A percentile compares a stretch with the other conserved stretches of the same genome.
Evolutionary conservation across 1,284 basidiomycete species (phyloP).

Genomic region (Cystobasidium sp.): DNA sequence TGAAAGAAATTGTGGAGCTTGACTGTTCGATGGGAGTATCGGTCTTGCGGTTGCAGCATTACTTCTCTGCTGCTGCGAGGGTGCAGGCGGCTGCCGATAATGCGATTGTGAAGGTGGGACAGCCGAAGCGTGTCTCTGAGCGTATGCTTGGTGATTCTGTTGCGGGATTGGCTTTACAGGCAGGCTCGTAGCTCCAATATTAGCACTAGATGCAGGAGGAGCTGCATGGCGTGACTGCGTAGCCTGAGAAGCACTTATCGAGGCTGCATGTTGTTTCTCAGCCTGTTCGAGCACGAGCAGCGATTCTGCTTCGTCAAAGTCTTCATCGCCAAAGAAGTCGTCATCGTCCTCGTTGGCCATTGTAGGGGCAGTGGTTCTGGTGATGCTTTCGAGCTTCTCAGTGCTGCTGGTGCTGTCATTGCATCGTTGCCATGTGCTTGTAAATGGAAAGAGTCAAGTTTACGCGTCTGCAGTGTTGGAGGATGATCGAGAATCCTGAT

Average conservation of each 20-base stretch:
- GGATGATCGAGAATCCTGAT: no score
- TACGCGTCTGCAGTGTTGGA: no score
- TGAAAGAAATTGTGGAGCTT: neutral
- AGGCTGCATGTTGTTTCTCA: slow-evolving; percentile 13
- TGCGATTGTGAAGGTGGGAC: neutral
- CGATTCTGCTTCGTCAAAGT: slow-evolving; percentile 20
- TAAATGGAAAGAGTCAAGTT: no score
- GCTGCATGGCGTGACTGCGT: no score
- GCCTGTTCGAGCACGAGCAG: slow-evolving; percentile 6
- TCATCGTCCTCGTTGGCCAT: slow-evolving; percentile 25
- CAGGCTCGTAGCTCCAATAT: neutral
- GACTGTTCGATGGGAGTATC: neutral
- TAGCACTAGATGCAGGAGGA: neutral
- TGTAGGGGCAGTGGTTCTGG: neutral
- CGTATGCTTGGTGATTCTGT: no score
- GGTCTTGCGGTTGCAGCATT: neutral
- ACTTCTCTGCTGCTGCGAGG: slow-evolving; percentile 13
- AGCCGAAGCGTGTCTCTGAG: neutral
- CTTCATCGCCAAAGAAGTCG: slow-evolving; percentile 22
- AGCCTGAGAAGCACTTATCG: slow-evolving; percentile 6
- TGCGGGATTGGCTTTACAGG: slow-evolving; percentile 1
- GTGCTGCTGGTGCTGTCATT: neutral
- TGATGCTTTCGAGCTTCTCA: no score
- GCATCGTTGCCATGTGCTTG: no score
- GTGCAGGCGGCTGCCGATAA: neutral